Conservation (phyloP, 2,329 filamentous ascomycete genomes). For the Arthrobotrys conoides region DNA sequence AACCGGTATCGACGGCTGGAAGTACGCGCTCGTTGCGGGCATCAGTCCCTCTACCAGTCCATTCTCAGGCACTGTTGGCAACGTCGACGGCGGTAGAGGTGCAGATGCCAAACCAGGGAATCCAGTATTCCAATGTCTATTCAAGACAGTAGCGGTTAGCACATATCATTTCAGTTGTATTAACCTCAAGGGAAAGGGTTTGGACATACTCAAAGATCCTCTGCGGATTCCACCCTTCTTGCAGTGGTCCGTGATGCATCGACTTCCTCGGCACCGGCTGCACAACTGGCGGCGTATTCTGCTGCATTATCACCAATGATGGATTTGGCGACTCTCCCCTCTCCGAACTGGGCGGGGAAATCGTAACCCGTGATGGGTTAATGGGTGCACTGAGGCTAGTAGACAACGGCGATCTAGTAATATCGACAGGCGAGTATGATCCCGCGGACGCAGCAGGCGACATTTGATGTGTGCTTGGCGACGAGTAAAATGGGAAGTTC, state of each 20-base stretch:
- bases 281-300: constrained; percentile 73
- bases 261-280: constrained; percentile 69
- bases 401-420: constrained; percentile 68
- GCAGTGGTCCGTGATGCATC: constrained; percentile 70
- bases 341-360: constrained; percentile 69
- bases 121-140: constrained; percentile 93
- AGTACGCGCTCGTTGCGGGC: constrained; percentile 70
- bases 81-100: constrained; percentile 68
- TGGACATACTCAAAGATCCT: constrained; percentile 87
- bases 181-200: constrained; percentile 17
- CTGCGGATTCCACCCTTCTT: constrained; percentile 82
- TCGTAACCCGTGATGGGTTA: constrained; percentile 64
- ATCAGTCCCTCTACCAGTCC: constrained; percentile 71
- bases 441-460: constrained; percentile 68
- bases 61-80: constrained; percentile 69
- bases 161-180: not conserved
- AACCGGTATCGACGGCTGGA: constrained; percentile 51
- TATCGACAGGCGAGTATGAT: constrained; percentile 67
- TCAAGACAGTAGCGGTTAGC: constrained; percentile 1
- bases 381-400: constrained; percentile 65
- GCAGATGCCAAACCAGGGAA: constrained; percentile 72
- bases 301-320: constrained; percentile 80
- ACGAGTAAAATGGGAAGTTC: constrained; percentile 80
- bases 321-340: constrained; percentile 76
- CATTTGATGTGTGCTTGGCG: constrained; percentile 75